Evolutionary conservation across 257 asterid species (phyloP), one percentile per base, ranked within the genome.

Genomic region (Solanum chiquidenum): DNA sequence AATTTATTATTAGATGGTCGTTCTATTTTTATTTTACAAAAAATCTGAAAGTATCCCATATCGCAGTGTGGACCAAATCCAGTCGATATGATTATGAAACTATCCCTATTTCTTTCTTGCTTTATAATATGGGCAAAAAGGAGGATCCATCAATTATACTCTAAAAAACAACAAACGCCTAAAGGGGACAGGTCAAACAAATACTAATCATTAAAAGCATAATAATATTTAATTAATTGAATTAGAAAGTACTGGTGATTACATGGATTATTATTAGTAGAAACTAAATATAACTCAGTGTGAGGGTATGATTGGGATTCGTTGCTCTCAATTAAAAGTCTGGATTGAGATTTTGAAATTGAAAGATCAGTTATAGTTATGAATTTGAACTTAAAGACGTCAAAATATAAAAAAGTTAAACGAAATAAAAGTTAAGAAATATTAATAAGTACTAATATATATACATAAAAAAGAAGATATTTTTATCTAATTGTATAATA

Each of bases 51-150:
- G 23, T 77, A 79, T 79, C 38, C 12, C 64, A 79, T 79, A 55
- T 25, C 23, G 64, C 40, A 79, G 12, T 79, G 85, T 42, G 85
- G 33, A 44, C 40, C 23, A 79, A 79, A 79, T 27, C 40, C 10
- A 79, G 12, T 14, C 25, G 16, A 27, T 68, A 68, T 3, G 5
- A 68, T 44, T 8, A 44, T 44, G 38, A 25, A 14, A 9, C 27
- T 79, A 44, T 44, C 37, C 84, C 27, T 77, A 77, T 25, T 77
- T 77, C 64, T 79, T 79, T 79, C 16, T 79, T 14, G 84, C 64
- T 38, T 40, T 79, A 42, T 79, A 16, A 42, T 25, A 77, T 77
- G 62, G 14, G n/a, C 7, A 14, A 77, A 77, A 77, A 25, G 25
- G n/a, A 42, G 16, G 23, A 77, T 42, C 31, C n/a, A 76, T 77